A percentile compares a stretch with the other conserved stretches of the same genome.
Evolutionary conservation across 768 basidiomycete genomes (phyloP).

Genomic region (Pulveroboletus sp.): DNA sequence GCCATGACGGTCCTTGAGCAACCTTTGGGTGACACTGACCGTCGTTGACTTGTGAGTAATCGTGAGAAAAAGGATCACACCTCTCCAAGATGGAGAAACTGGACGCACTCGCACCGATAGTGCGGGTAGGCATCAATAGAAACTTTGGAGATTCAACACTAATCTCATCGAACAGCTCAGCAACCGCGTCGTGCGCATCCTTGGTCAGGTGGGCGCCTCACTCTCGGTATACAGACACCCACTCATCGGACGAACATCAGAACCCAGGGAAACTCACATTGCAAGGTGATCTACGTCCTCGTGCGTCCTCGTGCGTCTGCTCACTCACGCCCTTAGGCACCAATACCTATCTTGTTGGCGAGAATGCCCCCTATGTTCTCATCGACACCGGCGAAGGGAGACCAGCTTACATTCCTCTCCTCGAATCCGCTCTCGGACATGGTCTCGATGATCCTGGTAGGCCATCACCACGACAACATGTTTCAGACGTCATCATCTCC

Average conservation of each 20-base stretch:
- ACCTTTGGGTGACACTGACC: background rate
- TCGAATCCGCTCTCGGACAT: slow-evolving; percentile 55
- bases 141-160: background rate
- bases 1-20: slow-evolving; percentile 32
- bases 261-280: slow-evolving; percentile 88
- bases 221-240: too few relatives aligned
- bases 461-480: slow-evolving; percentile 28
- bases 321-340: slow-evolving; percentile 50
- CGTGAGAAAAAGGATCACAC: slow-evolving; percentile 10
- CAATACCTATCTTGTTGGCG: slow-evolving; percentile 83
- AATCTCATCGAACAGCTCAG: slow-evolving; percentile 47
- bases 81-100: slow-evolving; percentile 44
- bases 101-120: slow-evolving; percentile 47
- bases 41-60: background rate
- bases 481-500: slow-evolving; percentile 89
- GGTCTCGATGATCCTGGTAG: slow-evolving; percentile 22
- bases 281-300: slow-evolving; percentile 49
- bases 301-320: background rate
- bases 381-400: slow-evolving; percentile 81
- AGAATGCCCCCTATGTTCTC: slow-evolving; percentile 65
- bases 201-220: slow-evolving; percentile 58
- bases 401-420: slow-evolving; percentile 59
- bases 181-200: slow-evolving; percentile 57
- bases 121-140: slow-evolving; percentile 39
- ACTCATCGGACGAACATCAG: slow-evolving; percentile 32